Base-by-base conservation (phyloP, 139 green algal species). In the Chara braunii region DNA sequence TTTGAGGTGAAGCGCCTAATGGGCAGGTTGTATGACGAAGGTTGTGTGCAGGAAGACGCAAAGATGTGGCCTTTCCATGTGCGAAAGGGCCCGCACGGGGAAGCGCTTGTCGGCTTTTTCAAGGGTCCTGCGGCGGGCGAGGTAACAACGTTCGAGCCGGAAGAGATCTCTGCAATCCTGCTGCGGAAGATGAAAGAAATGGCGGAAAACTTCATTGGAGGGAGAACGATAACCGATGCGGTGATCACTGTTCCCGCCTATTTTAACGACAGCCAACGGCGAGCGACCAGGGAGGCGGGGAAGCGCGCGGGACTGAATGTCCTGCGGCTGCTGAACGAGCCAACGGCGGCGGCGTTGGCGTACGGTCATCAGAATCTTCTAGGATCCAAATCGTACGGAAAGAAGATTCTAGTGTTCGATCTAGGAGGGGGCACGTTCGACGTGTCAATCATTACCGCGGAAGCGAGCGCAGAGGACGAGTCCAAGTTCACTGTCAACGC, bases 321-420 rank as follows among this genome's bases (percentile, higher is more conserved):
- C 30, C 54, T 95, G 76, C 85, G 93, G 55, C 97, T 99, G 85
- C 96, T 99, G 86, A 99, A 99, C 79, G 93, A 99, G 85, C 93
- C 93, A 48, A 99, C 93, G 3, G 93, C 93, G 29, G 93, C 93
- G 2, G 87, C 90, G 8, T 82, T 99, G 40, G 88, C 83, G 32
- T 99, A 98, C 66, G 93, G 93, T 54, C 80, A 83, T 14, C 89
- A 98, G 79, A 90, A 94, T 72, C 96, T 96, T 80, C 91, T 98
- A 75, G 91, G 91, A 4, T 87, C 87, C 69, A 9, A 22, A 9
- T 53, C 56, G 5, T 12, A 37, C 18, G 6, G 51, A n/a, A 24
- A 70, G 43, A 45, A 96, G 35, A 81, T 96, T 36, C 88, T 87
- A 0, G 90, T 95, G 53, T 95, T 94, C 50, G 90, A 95, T 67